Evolutionary conservation across 495 filamentous ascomycete genomes (phyloP).

Genomic region (Tetracladium setigerum): DNA sequence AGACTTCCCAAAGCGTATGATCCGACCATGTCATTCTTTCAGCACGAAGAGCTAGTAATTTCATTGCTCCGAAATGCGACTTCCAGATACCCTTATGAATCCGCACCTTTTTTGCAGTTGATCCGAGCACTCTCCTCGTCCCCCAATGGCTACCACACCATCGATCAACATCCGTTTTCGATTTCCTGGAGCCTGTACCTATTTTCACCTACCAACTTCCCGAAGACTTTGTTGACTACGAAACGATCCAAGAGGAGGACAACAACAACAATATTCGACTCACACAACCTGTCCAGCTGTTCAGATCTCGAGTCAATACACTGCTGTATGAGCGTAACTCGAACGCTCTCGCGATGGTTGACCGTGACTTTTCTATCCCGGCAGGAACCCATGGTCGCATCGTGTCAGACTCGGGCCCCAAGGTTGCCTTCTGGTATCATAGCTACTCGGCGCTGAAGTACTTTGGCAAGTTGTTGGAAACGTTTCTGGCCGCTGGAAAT

Average conservation of each 20-base stretch:
- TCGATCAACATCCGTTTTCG: conserved; percentile 28
- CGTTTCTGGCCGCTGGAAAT: conserved; percentile 33
- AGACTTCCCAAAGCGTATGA: conserved; percentile 16
- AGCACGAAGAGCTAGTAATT: conserved; percentile 46
- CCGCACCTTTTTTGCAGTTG: conserved; percentile 66
- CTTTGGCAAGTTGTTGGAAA: conserved; percentile 56
- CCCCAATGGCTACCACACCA: conserved; percentile 37
- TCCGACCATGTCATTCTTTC: conserved; percentile 44
- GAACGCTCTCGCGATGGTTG: conserved; percentile 19
- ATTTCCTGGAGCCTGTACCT: conserved; percentile 53
- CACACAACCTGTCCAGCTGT: conserved; percentile 40
- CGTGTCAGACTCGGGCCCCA: conserved; percentile 49
- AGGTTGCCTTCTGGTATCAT: conserved; percentile 58
- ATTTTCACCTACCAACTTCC: conserved; percentile 69
- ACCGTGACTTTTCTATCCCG: conserved; percentile 45
- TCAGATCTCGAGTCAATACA: conserved; percentile 30
- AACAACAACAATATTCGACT: conserved; percentile 62
- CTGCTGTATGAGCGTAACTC: conserved; percentile 2
- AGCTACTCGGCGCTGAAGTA: conserved; percentile 59
- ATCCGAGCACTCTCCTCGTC: conserved; percentile 46
- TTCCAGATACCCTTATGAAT: conserved; percentile 80
- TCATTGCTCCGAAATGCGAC: conserved; percentile 53
- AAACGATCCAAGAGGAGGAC: conserved; percentile 74
- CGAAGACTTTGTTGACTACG: conserved; percentile 56
- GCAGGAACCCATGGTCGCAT: conserved; percentile 63